Conservation (phyloP, 306 rosid genomes). For the Cicer bijugum region DNA sequence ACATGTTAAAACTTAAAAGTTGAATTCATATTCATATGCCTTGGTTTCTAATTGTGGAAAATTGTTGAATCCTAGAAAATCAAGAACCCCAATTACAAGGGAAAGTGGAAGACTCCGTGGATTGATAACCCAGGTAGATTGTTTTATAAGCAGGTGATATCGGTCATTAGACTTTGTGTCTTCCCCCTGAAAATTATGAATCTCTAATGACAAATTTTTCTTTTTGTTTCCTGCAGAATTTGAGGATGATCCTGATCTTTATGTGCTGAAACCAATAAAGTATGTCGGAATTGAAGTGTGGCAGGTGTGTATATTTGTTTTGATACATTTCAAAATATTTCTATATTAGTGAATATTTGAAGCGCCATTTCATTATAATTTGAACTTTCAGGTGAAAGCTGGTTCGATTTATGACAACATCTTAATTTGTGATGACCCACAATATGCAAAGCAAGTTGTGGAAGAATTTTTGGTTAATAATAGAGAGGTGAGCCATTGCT, state of each 20-base stretch:
- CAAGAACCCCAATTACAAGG: constrained; percentile 95
- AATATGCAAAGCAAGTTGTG: constrained; percentile 82
- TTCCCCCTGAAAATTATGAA: constrained; percentile 18
- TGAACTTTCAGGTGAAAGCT: constrained; percentile 78
- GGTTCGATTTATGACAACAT: constrained; percentile 95
- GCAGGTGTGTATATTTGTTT: constrained; percentile 66
- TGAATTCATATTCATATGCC: constrained; percentile 25
- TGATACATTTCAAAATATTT: neutral
- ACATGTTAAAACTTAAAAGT: constrained; percentile 37
- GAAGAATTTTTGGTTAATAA: constrained; percentile 67
- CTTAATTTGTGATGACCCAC: constrained; percentile 88
- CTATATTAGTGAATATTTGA: constrained; percentile 39
- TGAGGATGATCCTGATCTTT: constrained; percentile 91
- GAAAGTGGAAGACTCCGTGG: constrained; percentile 94
- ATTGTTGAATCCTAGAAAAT: constrained; percentile 66
- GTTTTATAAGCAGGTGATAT: constrained; percentile 28
- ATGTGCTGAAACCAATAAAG: constrained; percentile 85
- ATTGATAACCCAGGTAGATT: constrained; percentile 90
- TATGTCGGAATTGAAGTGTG: constrained; percentile 97
- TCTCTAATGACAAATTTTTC: neutral
- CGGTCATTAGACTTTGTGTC: neutral
- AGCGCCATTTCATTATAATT: constrained; percentile 36
- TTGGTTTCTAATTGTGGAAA: constrained; percentile 38
- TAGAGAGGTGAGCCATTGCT: constrained; percentile 69
- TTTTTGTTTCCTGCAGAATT: constrained; percentile 62